These are phyloP conservation scores for Lepidium campestre DNA, from an alignment of 441 rosid species.

Conservation along the genomic window DNA sequence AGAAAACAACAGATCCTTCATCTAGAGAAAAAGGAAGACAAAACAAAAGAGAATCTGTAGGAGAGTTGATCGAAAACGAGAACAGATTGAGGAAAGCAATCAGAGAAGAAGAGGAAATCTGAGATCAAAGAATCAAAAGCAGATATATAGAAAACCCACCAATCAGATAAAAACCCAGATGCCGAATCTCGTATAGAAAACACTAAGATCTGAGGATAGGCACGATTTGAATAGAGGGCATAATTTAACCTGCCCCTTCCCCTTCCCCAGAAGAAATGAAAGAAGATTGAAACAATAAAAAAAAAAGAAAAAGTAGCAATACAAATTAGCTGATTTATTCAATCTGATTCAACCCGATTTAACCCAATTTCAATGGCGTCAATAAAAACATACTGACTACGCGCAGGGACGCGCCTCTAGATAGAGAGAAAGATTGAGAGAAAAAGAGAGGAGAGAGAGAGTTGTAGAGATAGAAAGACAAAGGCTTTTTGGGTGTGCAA, in stretches of 20 bases:
- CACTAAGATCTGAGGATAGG: slow-evolving; percentile 51
- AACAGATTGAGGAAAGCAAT: slow-evolving; percentile 3
- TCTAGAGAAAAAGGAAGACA: slow-evolving; percentile 12
- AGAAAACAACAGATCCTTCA: slow-evolving; percentile 38
- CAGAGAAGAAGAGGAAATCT: slow-evolving; percentile 21
- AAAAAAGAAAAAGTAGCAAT: neutral
- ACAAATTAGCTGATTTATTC: neutral
- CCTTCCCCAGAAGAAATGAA: slow-evolving; percentile 16
- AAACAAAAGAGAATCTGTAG: slow-evolving; percentile 21
- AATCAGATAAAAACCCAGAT: slow-evolving; percentile 43
- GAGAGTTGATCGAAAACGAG: slow-evolving; percentile 18
- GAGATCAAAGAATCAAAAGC: slow-evolving; percentile 32
- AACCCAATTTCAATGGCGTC: slow-evolving; percentile 35
- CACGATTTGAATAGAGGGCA: slow-evolving; percentile 39
- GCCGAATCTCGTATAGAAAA: slow-evolving; percentile 39
- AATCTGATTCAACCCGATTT: slow-evolving; percentile 29
- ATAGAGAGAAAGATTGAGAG: slow-evolving; percentile 13
- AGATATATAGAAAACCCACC: slow-evolving; percentile 42
- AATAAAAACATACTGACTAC: slow-evolving; percentile 26
- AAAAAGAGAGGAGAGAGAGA: neutral
- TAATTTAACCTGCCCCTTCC: slow-evolving; percentile 38
- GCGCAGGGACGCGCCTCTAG: slow-evolving; percentile 31
- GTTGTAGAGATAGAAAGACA: slow-evolving; percentile 28
- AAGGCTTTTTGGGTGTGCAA: slow-evolving; percentile 25
- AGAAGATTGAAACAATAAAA: neutral